Conservation (phyloP, 2,329 filamentous ascomycete species). For the Thielaviopsis ethacetica region DNA sequence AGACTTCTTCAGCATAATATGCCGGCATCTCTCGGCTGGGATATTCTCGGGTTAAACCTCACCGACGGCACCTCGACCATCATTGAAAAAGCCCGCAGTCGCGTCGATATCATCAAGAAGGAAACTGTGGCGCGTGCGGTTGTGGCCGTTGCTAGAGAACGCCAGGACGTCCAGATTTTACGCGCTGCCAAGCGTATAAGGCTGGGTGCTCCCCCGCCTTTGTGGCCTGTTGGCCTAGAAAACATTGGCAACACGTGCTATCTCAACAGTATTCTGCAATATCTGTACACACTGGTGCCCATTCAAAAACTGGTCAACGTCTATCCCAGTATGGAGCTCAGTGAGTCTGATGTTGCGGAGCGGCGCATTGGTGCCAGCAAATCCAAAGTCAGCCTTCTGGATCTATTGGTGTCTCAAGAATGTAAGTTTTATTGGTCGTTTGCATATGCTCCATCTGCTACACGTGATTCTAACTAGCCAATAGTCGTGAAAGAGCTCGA, state of each 20-base stretch:
- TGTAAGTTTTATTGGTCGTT: slow-evolving; percentile 39
- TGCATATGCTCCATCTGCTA: too few relatives aligned
- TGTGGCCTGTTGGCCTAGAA: slow-evolving; percentile 49
- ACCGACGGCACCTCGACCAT: slow-evolving; percentile 5
- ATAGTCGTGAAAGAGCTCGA: slow-evolving; percentile 60
- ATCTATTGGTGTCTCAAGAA: slow-evolving; percentile 49
- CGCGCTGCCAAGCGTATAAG: slow-evolving; percentile 11
- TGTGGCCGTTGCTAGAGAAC: slow-evolving; percentile 16
- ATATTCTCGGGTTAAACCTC: slow-evolving; percentile 7
- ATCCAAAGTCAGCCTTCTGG: slow-evolving; percentile 34
- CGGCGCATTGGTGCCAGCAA: slow-evolving; percentile 60
- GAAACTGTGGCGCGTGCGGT: slow-evolving; percentile 16
- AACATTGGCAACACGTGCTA: slow-evolving; percentile 99
- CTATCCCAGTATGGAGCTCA: slow-evolving; percentile 54
- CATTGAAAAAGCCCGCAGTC: slow-evolving; percentile 9
- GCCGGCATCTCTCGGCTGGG: slow-evolving; percentile 10
- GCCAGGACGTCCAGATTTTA: slow-evolving; percentile 14
- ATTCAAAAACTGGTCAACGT: slow-evolving; percentile 67
- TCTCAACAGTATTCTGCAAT: slow-evolving; percentile 89
- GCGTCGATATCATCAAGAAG: slow-evolving; percentile 5
- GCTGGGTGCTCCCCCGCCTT: slow-evolving; percentile 27
- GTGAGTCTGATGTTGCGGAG: slow-evolving; percentile 43
- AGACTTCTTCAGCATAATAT: slow-evolving; percentile 9
- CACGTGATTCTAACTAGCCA: not conserved
- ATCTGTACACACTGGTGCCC: slow-evolving; percentile 76